Base-by-base conservation (phyloP, 441 rosid species). In the Breynia disticha region DNA sequence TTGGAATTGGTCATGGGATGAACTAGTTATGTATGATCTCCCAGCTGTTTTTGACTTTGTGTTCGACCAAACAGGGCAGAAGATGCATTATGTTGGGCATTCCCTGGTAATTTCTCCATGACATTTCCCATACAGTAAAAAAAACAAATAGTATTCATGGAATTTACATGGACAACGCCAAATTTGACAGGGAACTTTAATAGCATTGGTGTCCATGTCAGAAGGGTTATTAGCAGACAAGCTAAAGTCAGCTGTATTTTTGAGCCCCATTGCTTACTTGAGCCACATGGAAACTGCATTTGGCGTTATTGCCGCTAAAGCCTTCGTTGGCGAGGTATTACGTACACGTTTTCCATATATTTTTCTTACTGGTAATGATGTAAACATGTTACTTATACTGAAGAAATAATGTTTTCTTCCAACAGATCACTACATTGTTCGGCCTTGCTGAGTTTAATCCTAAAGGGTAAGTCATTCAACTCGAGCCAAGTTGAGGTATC, bases 1-100 rank as follows among this genome's bases (percentile, higher is more conserved):
- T 48, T 88, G 96, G 97, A 61, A 88, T 48, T 86, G 96, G 97
- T 78, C 96, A 11, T 88, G 95, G 97, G 97, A 93, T 68, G 96
- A 93, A 57, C 64, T 93, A 5, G 93, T 83, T 38, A 52, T 61
- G 19, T 81, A 24, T 53, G 97, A 93, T 61, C 67, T 86, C 8
- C 97, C 97, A 5, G 90, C 97, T 11, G 49, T 86, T 72, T 80
- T 86, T 65, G 79, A 78, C 42, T 72, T 70, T 59, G 74, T 93
- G 41, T 59, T 70, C 50, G 19, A 12, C 60, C 70, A 77, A 57
- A 81, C 90, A n/a, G 85, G 80, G 50, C 83, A 77, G 73, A 89
- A 79, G 76, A 68, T 82, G 28, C 77, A 91, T 55, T 91, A 91
- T 65, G 80, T 91, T 13, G 98, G 95, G 16, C 98, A 91, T 66